Conservation (phyloP, 2,329 filamentous ascomycete species). For the Cladosporium sp. region DNA sequence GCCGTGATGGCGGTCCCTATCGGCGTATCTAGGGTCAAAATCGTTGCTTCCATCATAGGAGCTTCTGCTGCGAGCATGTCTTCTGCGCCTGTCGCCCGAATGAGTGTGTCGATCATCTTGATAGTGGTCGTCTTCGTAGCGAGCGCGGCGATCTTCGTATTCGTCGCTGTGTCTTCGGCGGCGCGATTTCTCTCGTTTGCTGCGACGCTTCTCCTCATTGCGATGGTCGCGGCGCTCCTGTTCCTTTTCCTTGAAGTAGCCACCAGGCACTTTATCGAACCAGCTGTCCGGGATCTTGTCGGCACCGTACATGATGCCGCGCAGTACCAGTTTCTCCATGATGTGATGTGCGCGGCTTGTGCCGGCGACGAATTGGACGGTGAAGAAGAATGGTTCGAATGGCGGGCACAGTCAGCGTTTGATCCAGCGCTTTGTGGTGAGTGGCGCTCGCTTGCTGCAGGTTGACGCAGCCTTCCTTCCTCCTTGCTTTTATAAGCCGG, state of each 20-base stretch:
- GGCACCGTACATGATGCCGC: slow-evolving; percentile 24
- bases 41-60: slow-evolving; percentile 26
- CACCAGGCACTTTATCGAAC: slow-evolving; percentile 35
- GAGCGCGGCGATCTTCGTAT: slow-evolving; percentile 20
- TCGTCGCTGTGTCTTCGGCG: slow-evolving; percentile 24
- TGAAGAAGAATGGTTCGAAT: background rate
- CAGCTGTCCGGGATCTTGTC: slow-evolving; percentile 36
- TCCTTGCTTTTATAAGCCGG: no score
- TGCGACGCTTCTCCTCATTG: slow-evolving; percentile 14
- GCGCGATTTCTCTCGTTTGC: slow-evolving; percentile 10
- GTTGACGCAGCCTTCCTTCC: slow-evolving; percentile 4
- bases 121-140: slow-evolving; percentile 19
- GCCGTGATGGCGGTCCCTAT: slow-evolving; percentile 3
- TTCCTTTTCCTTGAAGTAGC: slow-evolving; percentile 31
- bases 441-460: slow-evolving; percentile 2
- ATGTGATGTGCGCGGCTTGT: background rate
- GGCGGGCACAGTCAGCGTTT: no score
- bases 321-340: slow-evolving; percentile 26
- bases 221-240: slow-evolving; percentile 7
- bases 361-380: no score
- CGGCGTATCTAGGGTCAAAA: background rate
- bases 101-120: slow-evolving; percentile 15
- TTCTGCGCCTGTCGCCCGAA: slow-evolving; percentile 6
- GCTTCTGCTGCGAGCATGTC: slow-evolving; percentile 6
- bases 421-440: background rate